Conservation (phyloP, 2,329 filamentous ascomycete genomes). For the Pseudocercospora fijiensis region DNA sequence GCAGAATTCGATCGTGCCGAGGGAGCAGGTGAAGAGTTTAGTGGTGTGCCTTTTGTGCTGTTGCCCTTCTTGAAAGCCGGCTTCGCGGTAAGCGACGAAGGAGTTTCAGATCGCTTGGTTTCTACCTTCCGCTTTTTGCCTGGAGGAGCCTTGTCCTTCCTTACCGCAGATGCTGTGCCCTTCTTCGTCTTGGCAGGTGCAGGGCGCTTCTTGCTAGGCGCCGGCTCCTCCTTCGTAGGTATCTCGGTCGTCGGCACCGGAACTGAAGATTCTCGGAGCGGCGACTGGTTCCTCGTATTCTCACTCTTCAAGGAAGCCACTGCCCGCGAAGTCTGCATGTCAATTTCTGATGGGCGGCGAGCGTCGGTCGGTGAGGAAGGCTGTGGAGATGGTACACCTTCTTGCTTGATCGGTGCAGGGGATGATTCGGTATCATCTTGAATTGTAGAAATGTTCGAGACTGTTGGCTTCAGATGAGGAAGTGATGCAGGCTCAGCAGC, state of each 20-base stretch:
- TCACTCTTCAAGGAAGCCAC: conserved; percentile 49
- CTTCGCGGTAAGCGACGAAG: conserved; percentile 42
- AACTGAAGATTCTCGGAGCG: conserved; percentile 42
- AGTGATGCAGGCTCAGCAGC: not conserved
- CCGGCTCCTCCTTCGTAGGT: conserved; percentile 31
- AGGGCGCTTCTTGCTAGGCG: conserved; percentile 46
- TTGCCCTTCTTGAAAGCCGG: conserved; percentile 32
- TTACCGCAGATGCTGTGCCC: conserved; percentile 46
- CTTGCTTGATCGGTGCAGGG: conserved; percentile 43
- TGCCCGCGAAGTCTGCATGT: conserved; percentile 44
- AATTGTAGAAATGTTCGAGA: conserved; percentile 1
- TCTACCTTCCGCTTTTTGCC: conserved; percentile 50
- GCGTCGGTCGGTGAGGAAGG: conserved; percentile 37
- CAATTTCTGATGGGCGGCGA: conserved; percentile 33
- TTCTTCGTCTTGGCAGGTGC: conserved; percentile 47
- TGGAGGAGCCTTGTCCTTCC: conserved; percentile 46
- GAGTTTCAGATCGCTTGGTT: conserved; percentile 42
- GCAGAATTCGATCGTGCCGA: conserved; percentile 41
- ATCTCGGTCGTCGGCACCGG: conserved; percentile 43
- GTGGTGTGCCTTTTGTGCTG: conserved; percentile 45
- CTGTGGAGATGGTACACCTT: conserved; percentile 41
- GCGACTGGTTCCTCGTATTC: conserved; percentile 39
- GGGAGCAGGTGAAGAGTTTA: conserved; percentile 43
- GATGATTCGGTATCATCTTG: conserved; percentile 31
- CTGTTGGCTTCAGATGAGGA: conserved; percentile 3